Evolutionary conservation across 1,284 basidiomycete species (phyloP).

Genomic region (Malassezia cuniculi): DNA sequence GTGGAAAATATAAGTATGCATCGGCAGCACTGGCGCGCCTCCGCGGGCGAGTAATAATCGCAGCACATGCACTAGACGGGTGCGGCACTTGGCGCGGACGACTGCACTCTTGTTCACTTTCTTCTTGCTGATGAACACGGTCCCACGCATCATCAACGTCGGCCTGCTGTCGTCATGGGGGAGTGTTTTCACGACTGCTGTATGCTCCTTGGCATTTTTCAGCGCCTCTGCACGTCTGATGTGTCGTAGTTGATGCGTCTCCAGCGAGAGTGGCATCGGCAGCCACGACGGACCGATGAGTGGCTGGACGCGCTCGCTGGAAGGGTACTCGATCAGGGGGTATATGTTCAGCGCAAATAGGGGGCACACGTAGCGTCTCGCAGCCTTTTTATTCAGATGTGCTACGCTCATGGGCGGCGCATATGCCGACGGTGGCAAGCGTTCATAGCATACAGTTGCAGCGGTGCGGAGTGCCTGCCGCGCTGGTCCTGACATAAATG

Average conservation of each 20-base stretch:
- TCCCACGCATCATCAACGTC: constrained; percentile 13
- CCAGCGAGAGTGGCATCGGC: constrained; percentile 7
- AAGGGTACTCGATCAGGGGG: not conserved
- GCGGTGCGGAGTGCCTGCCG: too few relatives aligned
- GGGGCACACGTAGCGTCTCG: not conserved
- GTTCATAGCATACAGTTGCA: too few relatives aligned
- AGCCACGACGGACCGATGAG: constrained; percentile 12
- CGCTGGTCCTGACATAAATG: too few relatives aligned
- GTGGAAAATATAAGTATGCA: constrained; percentile 7
- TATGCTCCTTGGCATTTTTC: too few relatives aligned
- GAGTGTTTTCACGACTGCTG: too few relatives aligned
- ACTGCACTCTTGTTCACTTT: constrained; percentile 31
- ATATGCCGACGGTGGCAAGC: constrained; percentile 4
- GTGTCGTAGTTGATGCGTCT: constrained; percentile 9
- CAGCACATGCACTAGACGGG: constrained; percentile 20
- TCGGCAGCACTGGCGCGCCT: not conserved
- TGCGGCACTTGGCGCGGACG: constrained; percentile 21
- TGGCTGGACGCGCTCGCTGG: not conserved
- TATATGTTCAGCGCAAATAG: constrained; percentile 8
- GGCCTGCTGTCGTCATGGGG: too few relatives aligned
- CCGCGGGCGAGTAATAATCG: constrained; percentile 2
- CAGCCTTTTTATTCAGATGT: not conserved
- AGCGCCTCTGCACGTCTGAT: too few relatives aligned
- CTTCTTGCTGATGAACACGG: constrained; percentile 24
- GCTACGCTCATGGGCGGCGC: constrained; percentile 5